Conservation (phyloP, 176 grass and related monocot species). For the Alloteropsis semialata region DNA sequence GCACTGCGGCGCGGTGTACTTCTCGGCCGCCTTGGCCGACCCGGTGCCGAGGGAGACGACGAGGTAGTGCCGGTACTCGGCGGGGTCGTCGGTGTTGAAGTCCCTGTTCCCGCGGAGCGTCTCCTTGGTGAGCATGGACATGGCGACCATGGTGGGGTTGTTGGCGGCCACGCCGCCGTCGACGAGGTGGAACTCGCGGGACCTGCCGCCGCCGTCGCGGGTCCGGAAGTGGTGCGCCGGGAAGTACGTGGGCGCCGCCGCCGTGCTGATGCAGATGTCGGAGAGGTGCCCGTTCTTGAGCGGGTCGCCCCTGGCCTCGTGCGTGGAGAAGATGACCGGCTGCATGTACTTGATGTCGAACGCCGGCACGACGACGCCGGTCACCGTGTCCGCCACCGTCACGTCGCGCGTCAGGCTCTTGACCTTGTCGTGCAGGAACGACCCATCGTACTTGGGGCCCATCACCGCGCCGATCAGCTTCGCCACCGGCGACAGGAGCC, state of each 20-base stretch:
- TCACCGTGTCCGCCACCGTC: too few relatives aligned
- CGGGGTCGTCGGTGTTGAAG: conserved; percentile 20
- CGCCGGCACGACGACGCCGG: too few relatives aligned
- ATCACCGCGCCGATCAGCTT: too few relatives aligned
- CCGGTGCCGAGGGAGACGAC: conserved; percentile 64
- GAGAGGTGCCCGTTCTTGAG: too few relatives aligned
- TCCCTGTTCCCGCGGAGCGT: conserved; percentile 27
- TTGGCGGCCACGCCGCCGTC: conserved; percentile 64
- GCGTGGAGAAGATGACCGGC: too few relatives aligned
- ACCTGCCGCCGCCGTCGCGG: not conserved
- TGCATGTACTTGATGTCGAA: too few relatives aligned
- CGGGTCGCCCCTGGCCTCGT: too few relatives aligned
- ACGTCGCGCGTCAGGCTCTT: too few relatives aligned
- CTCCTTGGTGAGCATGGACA: conserved; percentile 36
- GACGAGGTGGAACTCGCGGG: conserved; percentile 40
- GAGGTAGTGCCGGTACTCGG: conserved; percentile 45
- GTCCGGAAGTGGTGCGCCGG: conserved; percentile 49
- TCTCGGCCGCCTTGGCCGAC: conserved; percentile 24
- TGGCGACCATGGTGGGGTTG: conserved; percentile 53
- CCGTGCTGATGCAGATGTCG: conserved; percentile 37
- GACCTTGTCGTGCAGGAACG: too few relatives aligned
- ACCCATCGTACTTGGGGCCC: too few relatives aligned
- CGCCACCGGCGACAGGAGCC: too few relatives aligned
- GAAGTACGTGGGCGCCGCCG: conserved; percentile 64
- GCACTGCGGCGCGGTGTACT: conserved; percentile 31